Base-by-base conservation (phyloP, 1,284 basidiomycete genomes). In the Xanthoconium separans region DNA sequence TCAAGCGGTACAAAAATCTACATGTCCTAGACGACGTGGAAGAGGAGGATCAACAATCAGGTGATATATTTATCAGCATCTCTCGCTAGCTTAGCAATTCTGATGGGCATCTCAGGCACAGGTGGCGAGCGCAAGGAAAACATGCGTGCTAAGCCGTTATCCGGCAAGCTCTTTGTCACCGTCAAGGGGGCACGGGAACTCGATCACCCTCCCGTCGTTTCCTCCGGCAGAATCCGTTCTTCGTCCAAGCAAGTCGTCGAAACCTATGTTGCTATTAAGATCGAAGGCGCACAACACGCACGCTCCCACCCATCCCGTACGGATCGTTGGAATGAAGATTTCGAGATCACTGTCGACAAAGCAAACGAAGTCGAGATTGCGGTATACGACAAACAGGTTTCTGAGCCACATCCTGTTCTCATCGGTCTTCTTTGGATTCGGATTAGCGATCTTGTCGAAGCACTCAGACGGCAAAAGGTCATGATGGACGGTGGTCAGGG, bases 291-390 rank as follows among this genome's bases (percentile, higher is more conserved):
- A 20, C 92, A 95, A 61, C 83, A 93, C 8, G 95, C 93, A 9
- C 86, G 90, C 54, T 96, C 96, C 1, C 94, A 97, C 66, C 90
- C 93, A 8, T 90, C 93, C 20, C 87, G 95, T 58, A 96, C 89
- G 45, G 97, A 99, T 73, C 86, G 91, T 46, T 99, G 97, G 97
- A 92, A 94, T 70, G 96, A 99, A 73, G 91, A 94, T 56, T 98
- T 99, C 60, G 93, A 97, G 72, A 93, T 99, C 58, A 83, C 89
- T 2, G 92, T 99, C 47, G 96, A 98, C 76, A 98, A 98, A 72
- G 95, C 95, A 34, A 98, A 96, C 70, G 97, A 99, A 79, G 91
- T 98, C 51, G 97, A 99, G 73, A 87, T 99, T 46, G 93, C 94
- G 15, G 85, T 99, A 27, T 97, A 95, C 65, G 97, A 99, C 75